Base-by-base conservation (phyloP, 371 early-diverging fungal species). In the Furculomyces boomerangus region DNA sequence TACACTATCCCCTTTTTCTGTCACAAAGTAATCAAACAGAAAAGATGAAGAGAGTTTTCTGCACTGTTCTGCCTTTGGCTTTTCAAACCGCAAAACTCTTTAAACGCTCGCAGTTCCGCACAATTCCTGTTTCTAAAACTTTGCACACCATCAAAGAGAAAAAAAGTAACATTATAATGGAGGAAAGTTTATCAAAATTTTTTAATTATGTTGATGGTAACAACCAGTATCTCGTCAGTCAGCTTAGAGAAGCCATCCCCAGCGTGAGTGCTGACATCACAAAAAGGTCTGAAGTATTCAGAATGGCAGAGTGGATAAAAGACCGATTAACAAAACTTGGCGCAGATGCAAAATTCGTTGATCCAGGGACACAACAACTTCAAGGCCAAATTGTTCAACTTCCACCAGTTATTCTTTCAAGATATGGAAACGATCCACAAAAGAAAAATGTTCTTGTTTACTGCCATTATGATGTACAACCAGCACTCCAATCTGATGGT, bases 381-480 rank as follows among this genome's bases (percentile, higher is more conserved):
- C 79, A 92, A 30, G 93, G 90, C 26, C 60, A 66, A 53, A 67
- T 64, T 30, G 70, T 93, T 35, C 78, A 82, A 32, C 73, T 94
- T 53, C 94, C 97, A 56, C 95, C 94, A 29, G 80, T 96, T 60
- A 78, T 96, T 47, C 75, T 96, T 57, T 94, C 86, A 24, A 78
- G 79, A 53, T 86, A 90, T 59, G 97, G 95, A 57, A 81, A 73
- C 53, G 86, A 91, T 60, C 83, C 88, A 30, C 66, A 62, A 58
- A 96, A 96, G 80, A 90, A 90, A 78, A 96, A 93, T 16, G 78
- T 94, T 31, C 73, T 90, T 30, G 90, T 96, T 49, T 96, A 96
- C 73, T 90, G 88, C 31, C 88, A 92, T 65, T 92, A 90, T 70
- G 92, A 93, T 59, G 93, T 93, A 52, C 94, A 93, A 74, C 94